phyloP scores from a whole-genome alignment of 2,329 filamentous ascomycete genomes.

The Hymenoscyphus repandus region DNA sequence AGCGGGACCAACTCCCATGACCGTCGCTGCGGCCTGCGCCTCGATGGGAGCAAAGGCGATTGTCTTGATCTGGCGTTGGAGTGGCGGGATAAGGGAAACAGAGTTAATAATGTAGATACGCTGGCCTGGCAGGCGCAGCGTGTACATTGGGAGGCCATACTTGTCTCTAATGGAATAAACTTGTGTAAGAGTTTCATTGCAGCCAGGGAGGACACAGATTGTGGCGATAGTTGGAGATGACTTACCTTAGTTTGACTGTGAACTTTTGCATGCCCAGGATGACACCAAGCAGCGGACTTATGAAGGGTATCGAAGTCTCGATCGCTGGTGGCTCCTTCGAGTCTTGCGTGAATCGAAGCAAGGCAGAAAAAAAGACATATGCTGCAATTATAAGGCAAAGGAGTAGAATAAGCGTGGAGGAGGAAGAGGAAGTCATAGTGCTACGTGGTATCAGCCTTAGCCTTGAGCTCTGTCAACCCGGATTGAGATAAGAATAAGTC shows the following conservation, averaged over 20 bases:
- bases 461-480: background rate
- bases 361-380: background rate
- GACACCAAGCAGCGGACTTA: background rate
- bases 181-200: background rate
- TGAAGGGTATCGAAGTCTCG: slow-evolving; percentile 3
- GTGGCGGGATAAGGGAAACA: background rate
- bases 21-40: background rate
- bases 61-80: background rate
- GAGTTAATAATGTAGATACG: slow-evolving; percentile 1
- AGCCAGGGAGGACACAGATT: background rate
- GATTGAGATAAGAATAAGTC: background rate
- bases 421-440: background rate
- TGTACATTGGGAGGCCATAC: background rate
- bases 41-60: background rate
- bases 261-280: background rate
- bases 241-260: background rate
- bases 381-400: background rate
- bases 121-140: background rate
- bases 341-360: slow-evolving; percentile 2
- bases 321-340: background rate
- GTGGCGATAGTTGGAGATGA: background rate
- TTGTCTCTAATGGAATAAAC: background rate
- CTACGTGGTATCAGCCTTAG: background rate
- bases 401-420: background rate
- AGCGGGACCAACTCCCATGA: background rate